Base-by-base conservation (phyloP, 2,329 filamentous ascomycete species). In the Raffaelea ambrosiae region DNA sequence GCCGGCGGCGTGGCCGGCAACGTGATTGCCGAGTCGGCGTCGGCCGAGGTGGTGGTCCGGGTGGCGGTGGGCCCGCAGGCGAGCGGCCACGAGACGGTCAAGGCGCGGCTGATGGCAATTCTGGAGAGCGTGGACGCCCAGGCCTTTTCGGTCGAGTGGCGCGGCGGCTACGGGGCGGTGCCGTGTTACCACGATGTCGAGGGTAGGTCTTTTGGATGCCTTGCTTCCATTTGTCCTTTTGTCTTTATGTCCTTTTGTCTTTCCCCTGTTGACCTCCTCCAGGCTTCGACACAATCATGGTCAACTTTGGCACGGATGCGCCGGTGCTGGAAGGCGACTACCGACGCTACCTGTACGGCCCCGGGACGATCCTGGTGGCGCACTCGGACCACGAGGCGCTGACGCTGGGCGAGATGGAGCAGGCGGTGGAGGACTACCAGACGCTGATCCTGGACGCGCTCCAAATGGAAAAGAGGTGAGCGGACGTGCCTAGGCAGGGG, bases 291-390 rank as follows among this genome's bases (percentile, higher is more conserved):
- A 21, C 16, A n/a, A 40, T 20, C n/a, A 19, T 18, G 10, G 42
- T 44, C 26, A 44, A 29, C 29, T 44, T 20, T 16, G 42, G 42
- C 26, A 44, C 42, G 3, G 42, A 44, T 21, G 42, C 33, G n/a
- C 42, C 42, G 3, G 26, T 26, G 7, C 29, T 44, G 14, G 3
- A 44, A 4, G 42, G 42, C n/a, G 3, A 20, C 13, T 26, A 44
- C 29, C 31, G 33, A 18, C 31, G 33, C 26, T 9, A 35, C 26
- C 42, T 44, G 18, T 44, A 44, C 42, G 42, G 42, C 4, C 42
- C 42, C 5, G 42, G 42, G 4, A 35, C 42, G 11, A 44, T 44
- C 29, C 42, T 44, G 8, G 42, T 44, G 18, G 42, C 42, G 8
- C 42, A 44, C 42, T 23, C 26, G 3, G 8, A 11, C n/a, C 13